Conservation (phyloP, 2,329 filamentous ascomycete genomes). For the Colletotrichum shisoi region DNA sequence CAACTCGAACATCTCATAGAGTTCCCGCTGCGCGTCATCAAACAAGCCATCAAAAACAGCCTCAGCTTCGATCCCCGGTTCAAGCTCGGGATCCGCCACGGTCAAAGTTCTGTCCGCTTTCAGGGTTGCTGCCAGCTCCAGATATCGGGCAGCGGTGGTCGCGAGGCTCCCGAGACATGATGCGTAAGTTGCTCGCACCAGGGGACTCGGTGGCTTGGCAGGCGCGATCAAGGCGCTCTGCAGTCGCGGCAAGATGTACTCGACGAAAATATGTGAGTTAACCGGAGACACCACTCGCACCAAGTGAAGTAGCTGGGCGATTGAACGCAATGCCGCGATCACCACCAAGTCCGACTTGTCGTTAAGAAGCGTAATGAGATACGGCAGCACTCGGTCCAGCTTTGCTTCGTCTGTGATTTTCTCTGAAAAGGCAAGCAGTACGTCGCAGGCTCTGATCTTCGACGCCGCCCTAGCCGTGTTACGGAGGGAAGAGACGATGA, state of each 20-base stretch:
- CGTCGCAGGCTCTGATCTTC: slow-evolving; percentile 85
- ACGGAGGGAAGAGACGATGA: slow-evolving; percentile 86
- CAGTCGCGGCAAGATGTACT: slow-evolving; percentile 72
- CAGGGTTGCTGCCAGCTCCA: slow-evolving; percentile 90
- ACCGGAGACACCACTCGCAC: slow-evolving; percentile 86
- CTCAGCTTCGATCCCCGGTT: slow-evolving; percentile 72
- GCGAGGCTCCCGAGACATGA: slow-evolving; percentile 90
- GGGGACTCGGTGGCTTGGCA: slow-evolving; percentile 64
- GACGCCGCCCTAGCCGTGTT: slow-evolving; percentile 90
- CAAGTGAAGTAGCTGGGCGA: slow-evolving; percentile 87
- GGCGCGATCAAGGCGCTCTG: slow-evolving; percentile 61
- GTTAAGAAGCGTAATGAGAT: slow-evolving; percentile 81
- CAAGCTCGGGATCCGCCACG: slow-evolving; percentile 78
- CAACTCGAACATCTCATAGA: slow-evolving; percentile 82
- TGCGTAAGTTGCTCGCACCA: slow-evolving; percentile 90
- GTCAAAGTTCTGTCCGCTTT: slow-evolving; percentile 83
- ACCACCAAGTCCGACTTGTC: slow-evolving; percentile 86
- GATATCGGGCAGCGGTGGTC: slow-evolving; percentile 81
- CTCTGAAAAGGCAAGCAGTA: slow-evolving; percentile 90
- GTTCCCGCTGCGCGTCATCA: slow-evolving; percentile 82
- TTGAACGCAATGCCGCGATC: slow-evolving; percentile 81
- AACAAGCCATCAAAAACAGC: slow-evolving; percentile 83
- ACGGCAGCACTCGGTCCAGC: slow-evolving; percentile 89
- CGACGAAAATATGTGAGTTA: slow-evolving; percentile 73
- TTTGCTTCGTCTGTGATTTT: slow-evolving; percentile 94